These are phyloP conservation scores for Tetracladium marchalianum DNA, from an alignment of 495 filamentous ascomycete genomes.

Conservation along the genomic window DNA sequence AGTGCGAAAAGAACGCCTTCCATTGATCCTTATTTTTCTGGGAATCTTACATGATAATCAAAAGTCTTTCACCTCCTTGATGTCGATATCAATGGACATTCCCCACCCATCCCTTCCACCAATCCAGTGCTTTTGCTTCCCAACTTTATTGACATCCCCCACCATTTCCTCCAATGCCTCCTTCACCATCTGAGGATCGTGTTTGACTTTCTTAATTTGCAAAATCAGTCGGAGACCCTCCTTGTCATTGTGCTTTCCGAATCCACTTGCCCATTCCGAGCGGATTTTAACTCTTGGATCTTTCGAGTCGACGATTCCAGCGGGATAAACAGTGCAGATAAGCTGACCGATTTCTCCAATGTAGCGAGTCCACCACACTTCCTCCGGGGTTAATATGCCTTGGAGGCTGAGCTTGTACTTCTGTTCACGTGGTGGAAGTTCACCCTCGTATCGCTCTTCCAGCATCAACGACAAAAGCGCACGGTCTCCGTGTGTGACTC, in stretches of 20 bases:
- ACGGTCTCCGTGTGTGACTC: conserved; percentile 49
- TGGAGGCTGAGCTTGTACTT: conserved; percentile 10
- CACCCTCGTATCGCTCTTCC: conserved; percentile 53
- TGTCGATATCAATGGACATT: conserved; percentile 8
- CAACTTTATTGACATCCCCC: conserved; percentile 40
- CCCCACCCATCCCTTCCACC: conserved; percentile 23
- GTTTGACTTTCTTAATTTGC: conserved; percentile 17
- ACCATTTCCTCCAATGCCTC: conserved; percentile 28
- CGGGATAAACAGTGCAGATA: conserved; percentile 29
- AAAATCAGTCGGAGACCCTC: conserved; percentile 26
- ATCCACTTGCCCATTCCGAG: conserved; percentile 24
- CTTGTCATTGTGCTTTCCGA: conserved; percentile 22
- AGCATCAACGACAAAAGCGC: conserved; percentile 52
- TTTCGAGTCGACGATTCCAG: conserved; percentile 29
- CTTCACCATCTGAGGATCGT: conserved; percentile 13
- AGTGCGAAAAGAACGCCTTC: too few relatives aligned
- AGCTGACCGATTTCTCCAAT: conserved; percentile 10
- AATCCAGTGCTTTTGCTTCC: conserved; percentile 51
- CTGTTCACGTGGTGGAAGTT: conserved; percentile 30
- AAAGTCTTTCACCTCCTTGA: background rate
- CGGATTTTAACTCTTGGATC: conserved; percentile 22
- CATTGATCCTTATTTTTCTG: too few relatives aligned
- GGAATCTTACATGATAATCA: too few relatives aligned
- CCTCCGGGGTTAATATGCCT: conserved; percentile 15
- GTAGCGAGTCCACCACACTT: conserved; percentile 14